phyloP scores from a whole-genome alignment of 2,329 filamentous ascomycete species.

The Leptographium procerum region DNA sequence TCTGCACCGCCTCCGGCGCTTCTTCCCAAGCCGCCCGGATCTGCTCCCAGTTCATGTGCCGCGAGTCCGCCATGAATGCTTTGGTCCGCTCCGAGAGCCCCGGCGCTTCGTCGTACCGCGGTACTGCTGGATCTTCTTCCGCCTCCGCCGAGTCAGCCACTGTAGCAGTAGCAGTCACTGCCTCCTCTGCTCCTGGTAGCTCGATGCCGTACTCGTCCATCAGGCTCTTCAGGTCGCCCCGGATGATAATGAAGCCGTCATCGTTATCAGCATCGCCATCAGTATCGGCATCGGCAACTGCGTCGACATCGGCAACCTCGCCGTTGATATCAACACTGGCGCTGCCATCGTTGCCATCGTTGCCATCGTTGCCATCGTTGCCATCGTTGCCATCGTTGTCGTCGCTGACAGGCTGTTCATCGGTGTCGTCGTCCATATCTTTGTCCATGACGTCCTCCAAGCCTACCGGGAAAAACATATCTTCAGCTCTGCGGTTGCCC shows the following conservation, averaged over 20 bases:
- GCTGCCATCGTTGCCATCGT: too few relatives aligned
- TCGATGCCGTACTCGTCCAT: slow-evolving; percentile 24
- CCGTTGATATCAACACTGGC: too few relatives aligned
- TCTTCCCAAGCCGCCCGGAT: slow-evolving; percentile 2
- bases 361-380: background rate
- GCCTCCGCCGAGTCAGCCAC: too few relatives aligned
- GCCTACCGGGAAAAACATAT: background rate
- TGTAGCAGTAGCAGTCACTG: background rate
- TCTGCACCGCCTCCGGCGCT: background rate
- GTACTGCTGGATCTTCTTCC: background rate
- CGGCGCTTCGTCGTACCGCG: background rate
- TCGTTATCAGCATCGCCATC: background rate
- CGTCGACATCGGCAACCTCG: background rate
- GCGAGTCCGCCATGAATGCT: slow-evolving; percentile 1
- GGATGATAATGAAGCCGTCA: slow-evolving; percentile 12
- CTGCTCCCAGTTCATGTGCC: background rate
- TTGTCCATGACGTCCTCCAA: background rate
- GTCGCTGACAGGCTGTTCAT: too few relatives aligned
- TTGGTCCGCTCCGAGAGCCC: background rate
- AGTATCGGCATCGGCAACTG: background rate
- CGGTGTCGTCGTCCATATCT: too few relatives aligned
- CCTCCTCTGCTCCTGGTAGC: background rate
- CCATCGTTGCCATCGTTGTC: background rate
- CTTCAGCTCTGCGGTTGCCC: background rate
- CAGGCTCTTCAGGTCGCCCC: slow-evolving; percentile 13